These are phyloP conservation scores for Letharia lupina DNA, from an alignment of 495 filamentous ascomycete species.

Conservation along the genomic window DNA sequence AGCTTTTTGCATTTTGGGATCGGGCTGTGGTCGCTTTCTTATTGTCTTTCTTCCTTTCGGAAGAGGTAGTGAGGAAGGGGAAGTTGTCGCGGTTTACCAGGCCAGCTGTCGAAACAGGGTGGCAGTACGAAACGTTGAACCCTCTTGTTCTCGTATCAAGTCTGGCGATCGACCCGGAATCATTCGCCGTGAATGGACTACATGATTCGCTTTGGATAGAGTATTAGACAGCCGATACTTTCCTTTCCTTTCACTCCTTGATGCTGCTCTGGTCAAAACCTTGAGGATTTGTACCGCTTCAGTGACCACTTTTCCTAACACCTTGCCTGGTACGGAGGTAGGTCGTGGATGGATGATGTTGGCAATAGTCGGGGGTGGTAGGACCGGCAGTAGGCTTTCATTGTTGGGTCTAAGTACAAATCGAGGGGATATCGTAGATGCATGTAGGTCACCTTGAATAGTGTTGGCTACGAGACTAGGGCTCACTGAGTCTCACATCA, in stretches of 20 bases:
- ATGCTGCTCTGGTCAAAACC: neutral
- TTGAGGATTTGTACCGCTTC: neutral
- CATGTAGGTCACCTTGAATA: neutral
- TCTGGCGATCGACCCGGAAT: neutral
- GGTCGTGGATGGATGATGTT: neutral
- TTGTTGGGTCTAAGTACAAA: neutral
- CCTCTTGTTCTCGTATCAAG: neutral
- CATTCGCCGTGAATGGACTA: neutral
- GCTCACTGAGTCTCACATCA: neutral
- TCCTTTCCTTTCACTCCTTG: neutral
- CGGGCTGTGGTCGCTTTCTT: neutral
- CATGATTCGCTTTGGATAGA: neutral
- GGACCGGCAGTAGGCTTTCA: neutral
- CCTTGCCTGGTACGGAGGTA: neutral
- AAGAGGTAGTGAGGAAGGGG: neutral
- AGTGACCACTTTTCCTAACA: neutral
- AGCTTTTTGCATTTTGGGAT: neutral
- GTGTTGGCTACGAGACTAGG: neutral
- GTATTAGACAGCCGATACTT: neutral
- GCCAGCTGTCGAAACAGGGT: neutral
- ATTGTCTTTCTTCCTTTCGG: too few species aligned
- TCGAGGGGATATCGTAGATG: neutral
- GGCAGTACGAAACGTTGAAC: too few species aligned
- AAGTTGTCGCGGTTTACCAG: neutral
- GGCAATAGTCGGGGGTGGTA: neutral